phyloP scores from a whole-genome alignment of 2,329 filamentous ascomycete species.

The Diplocarpon mali region DNA sequence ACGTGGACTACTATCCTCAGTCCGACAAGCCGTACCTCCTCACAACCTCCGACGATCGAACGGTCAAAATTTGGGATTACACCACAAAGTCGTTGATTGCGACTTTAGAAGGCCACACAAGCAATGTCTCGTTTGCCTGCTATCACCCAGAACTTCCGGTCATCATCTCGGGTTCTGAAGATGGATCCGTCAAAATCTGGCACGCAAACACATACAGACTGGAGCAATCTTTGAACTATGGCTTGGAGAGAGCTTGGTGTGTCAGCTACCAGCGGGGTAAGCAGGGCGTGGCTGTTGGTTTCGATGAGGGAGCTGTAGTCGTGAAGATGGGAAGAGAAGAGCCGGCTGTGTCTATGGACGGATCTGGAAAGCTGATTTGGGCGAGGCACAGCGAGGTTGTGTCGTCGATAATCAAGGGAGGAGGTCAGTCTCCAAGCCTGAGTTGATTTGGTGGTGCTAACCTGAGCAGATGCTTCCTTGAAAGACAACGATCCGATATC shows the following conservation, averaged over 20 bases:
- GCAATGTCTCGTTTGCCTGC: conserved; percentile 95
- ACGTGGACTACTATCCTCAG: conserved; percentile 80
- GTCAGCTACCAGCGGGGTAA: conserved; percentile 90
- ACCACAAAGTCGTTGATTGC: conserved; percentile 96
- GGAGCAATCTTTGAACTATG: conserved; percentile 93
- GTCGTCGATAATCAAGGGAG: conserved; percentile 88
- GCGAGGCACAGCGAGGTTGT: conserved; percentile 91
- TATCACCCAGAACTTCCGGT: conserved; percentile 95
- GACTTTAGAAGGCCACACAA: conserved; percentile 91
- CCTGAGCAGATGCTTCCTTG: conserved; percentile 52
- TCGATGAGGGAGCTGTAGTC: conserved; percentile 94
- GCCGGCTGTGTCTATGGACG: conserved; percentile 94
- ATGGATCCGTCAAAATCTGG: conserved; percentile 97
- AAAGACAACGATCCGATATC: conserved; percentile 86
- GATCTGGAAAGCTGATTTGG: conserved; percentile 92
- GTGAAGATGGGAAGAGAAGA: conserved; percentile 97
- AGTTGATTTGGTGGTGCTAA: conserved; percentile 20
- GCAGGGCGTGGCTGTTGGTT: conserved; percentile 90
- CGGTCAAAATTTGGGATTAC: conserved; percentile 98
- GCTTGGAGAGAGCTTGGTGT: conserved; percentile 93
- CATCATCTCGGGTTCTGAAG: conserved; percentile 95
- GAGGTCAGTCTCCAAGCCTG: conserved; percentile 35
- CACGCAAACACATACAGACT: conserved; percentile 95
- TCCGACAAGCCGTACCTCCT: conserved; percentile 77
- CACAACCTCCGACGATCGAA: conserved; percentile 92